These are phyloP conservation scores for Apiospora kogelbergensis DNA, from an alignment of 2,329 filamentous ascomycete genomes.

Conservation along the genomic window DNA sequence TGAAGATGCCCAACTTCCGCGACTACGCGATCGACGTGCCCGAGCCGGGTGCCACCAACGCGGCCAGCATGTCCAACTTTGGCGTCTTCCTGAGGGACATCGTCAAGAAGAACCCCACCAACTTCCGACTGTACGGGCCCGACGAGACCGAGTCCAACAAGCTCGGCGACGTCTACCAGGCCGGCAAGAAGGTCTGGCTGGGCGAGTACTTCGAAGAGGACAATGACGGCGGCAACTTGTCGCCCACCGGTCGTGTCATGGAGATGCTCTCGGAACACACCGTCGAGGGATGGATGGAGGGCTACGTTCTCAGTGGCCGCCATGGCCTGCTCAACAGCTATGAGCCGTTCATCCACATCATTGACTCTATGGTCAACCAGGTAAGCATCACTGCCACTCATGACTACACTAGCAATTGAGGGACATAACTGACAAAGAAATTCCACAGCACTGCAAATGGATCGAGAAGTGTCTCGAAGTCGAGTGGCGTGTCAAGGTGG, in stretches of 20 bases:
- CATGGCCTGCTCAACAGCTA: slow-evolving; percentile 80
- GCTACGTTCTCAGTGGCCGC: slow-evolving; percentile 72
- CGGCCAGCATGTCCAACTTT: slow-evolving; percentile 70
- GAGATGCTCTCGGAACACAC: slow-evolving; percentile 84
- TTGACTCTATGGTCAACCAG: slow-evolving; percentile 84
- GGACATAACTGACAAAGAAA: slow-evolving; percentile 15
- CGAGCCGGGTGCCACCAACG: slow-evolving; percentile 55
- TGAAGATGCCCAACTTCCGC: slow-evolving; percentile 69
- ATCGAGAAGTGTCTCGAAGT: slow-evolving; percentile 80
- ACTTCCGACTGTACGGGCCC: slow-evolving; percentile 75
- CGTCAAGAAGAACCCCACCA: slow-evolving; percentile 61
- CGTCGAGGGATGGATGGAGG: slow-evolving; percentile 78
- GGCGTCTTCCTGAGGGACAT: slow-evolving; percentile 67
- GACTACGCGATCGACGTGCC: slow-evolving; percentile 65
- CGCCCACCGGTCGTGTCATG: slow-evolving; percentile 70
- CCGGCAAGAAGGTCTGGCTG: slow-evolving; percentile 78
- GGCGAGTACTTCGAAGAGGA: slow-evolving; percentile 78
- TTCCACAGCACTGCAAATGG: slow-evolving; percentile 73
- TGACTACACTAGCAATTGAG: background rate
- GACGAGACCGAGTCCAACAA: slow-evolving; percentile 85
- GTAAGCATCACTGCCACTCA: slow-evolving; percentile 30
- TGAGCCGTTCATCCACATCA: slow-evolving; percentile 80
- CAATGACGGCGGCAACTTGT: slow-evolving; percentile 70
- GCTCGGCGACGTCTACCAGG: slow-evolving; percentile 68
- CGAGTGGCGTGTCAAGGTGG: slow-evolving; percentile 71